Evolutionary conservation across 176 grass and related monocot genomes (phyloP), one percentile per base, ranked within the genome.

Genomic region (Aegilops bicornis): DNA sequence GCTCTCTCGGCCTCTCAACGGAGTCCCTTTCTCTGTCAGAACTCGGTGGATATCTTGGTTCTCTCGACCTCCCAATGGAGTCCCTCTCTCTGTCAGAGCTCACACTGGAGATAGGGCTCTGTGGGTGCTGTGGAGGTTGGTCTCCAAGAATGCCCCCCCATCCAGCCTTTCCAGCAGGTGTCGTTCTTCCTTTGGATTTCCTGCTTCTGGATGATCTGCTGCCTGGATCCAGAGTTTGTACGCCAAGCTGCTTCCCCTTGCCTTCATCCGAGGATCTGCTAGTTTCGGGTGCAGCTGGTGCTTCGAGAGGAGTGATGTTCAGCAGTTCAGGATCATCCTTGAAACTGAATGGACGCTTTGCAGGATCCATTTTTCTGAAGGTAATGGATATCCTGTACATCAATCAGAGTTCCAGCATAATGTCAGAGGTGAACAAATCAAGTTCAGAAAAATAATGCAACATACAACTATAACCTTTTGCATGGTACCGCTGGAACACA

Each of bases 361-460:
- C 43, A 73, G 89, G 92, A 87, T 97, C 88, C 92, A 94, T 94
- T 83, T 89, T 97, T 86, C 92, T 86, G 79, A 97, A 97, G 74
- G 95, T 97, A 35, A 97, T 94, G 5, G 92, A 97, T 80, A 97
- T 94, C 90, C 95, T 97, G 90, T 33, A 45, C 19, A 59, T 85
- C 42, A 83, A 59, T 85, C 43, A 84, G 69, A 88, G 40, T 79
- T 81, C 77, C 6, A 19, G 50, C 69, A 86, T 69, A 31, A 19
- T 78, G 29, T 79, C 73, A 31, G 19, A 80, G 76, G 59, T 33
- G 27, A 83, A 83, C 16, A 2, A 63, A 73, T 45, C 40, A 10
- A 62, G 17, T 59, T 69, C 30, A 45, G 36, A 68, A 79, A 82
- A 86, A 89, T 5, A 78, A 66, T 33, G 66, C 16, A 81, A 68